Base-by-base conservation (phyloP, 441 rosid species). In the Hura crepitans region DNA sequence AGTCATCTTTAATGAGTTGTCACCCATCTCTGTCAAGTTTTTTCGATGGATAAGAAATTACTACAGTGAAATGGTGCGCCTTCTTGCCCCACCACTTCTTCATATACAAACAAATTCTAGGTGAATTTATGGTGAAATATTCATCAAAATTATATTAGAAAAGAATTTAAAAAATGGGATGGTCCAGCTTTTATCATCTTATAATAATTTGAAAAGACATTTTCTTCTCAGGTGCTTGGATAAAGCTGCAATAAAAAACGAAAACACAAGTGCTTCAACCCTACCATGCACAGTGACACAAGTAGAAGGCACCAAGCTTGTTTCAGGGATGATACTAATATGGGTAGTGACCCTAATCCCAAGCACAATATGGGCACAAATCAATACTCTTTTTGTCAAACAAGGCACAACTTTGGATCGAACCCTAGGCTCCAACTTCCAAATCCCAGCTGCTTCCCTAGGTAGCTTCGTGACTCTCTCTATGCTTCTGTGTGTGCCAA, bases 341-440 rank as follows among this genome's bases (percentile, higher is more conserved):
- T 90, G 97, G 98, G 67, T 87, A 0, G 95, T 86, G 59, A 89
- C 95, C 39, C 75, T 93, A 63, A 82, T 90, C 42, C 98, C 98
- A 30, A 87, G 90, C 80, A 90, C 88, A 43, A 74, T 90, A 61
- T 86, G 93, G 92, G 97, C 98, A 65, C 98, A 90, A 81, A 85
- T 93, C 80, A 93, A 90, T 74, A 93, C 97, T 17, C 74, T 93
- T 17, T 93, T 89, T 71, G 93, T 93, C 75, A 90, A 92, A 78
- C 98, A 92, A 77, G 98, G 98, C 54, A 90, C 92, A 55, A 90
- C 96, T 39, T 68, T 93, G 71, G 85, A 93, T 80, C 79, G 97
- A 3, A 69, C 51, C 47, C 31, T 90, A 3, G 93, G 91, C 37
- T 66, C 86, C 0, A 64, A 57, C 70, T 90, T 93, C 79, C 85